A percentile compares a stretch with the other conserved stretches of the same genome.
phyloP scores from a whole-genome alignment of 1,284 basidiomycete genomes.

The Ganoderma lingzhi region DNA sequence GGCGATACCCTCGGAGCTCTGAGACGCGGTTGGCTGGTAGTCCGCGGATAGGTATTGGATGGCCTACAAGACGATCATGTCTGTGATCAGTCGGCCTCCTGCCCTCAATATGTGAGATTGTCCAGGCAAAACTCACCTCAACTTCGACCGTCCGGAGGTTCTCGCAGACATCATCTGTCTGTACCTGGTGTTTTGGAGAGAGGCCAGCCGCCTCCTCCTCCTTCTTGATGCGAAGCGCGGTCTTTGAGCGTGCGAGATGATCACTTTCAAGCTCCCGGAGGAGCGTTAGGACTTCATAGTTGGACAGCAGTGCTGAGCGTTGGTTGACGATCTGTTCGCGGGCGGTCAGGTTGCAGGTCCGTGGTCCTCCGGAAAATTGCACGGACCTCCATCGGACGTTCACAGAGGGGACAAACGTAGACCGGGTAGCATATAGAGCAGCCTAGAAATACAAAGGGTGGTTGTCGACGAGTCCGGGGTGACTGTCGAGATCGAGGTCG shows the following conservation, averaged over 20 bases:
- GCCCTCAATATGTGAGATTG: conserved; percentile 12
- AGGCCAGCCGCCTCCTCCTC: conserved; percentile 63
- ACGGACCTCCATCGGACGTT: conserved; percentile 44
- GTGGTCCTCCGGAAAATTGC: conserved; percentile 12
- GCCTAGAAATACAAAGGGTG: conserved; percentile 25
- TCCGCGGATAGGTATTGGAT: conserved; percentile 84
- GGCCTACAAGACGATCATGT: conserved; percentile 54
- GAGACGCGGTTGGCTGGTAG: conserved; percentile 72
- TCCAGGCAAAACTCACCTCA: conserved; percentile 64
- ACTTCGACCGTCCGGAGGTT: conserved; percentile 91
- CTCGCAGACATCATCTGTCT: conserved; percentile 66
- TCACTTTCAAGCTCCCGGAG: conserved; percentile 82
- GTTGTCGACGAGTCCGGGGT: conserved; percentile 11
- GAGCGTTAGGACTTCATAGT: conserved; percentile 86
- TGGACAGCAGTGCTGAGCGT: conserved; percentile 83
- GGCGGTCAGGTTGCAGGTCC: conserved; percentile 14
- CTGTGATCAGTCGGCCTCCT: conserved; percentile 24
- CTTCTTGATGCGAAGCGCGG: conserved; percentile 73
- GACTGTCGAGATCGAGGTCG: conserved; percentile 25
- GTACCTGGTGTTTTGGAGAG: conserved; percentile 37
- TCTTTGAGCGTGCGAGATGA: conserved; percentile 69
- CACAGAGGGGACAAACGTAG: neutral
- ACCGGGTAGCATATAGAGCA: conserved; percentile 20
- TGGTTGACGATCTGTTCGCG: conserved; percentile 73
- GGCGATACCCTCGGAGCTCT: conserved; percentile 72